Evolutionary conservation across 441 rosid genomes (phyloP).

Genomic region (Corymbia calophylla): DNA sequence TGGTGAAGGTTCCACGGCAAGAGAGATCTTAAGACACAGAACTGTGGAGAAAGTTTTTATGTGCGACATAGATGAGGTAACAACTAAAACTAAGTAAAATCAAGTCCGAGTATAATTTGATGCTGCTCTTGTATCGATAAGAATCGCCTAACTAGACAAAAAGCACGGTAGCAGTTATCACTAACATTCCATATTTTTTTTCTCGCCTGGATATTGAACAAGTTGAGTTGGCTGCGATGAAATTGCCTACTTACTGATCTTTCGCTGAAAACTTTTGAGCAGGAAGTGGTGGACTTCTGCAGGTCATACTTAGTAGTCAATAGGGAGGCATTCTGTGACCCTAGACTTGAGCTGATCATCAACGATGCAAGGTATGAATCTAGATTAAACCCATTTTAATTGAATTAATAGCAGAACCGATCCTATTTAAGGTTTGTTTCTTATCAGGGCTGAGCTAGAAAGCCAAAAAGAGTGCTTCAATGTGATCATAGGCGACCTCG

Average conservation of each 20-base stretch:
- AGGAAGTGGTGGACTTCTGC: constrained; percentile 70
- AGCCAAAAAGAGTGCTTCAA: constrained; percentile 31
- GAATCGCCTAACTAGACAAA: not conserved
- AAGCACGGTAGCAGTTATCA: not conserved
- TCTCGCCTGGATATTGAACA: too few relatives aligned
- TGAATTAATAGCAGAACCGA: not conserved
- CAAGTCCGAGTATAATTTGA: not conserved
- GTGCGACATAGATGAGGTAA: constrained; percentile 68
- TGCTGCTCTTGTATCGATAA: not conserved
- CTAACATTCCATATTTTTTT: not conserved
- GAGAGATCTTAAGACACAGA: constrained; percentile 48
- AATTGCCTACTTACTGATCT: not conserved
- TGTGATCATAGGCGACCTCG: constrained; percentile 58
- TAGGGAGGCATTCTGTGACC: constrained; percentile 44
- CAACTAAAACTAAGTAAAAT: not conserved
- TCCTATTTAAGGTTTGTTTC: not conserved
- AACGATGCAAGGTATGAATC: constrained; percentile 46
- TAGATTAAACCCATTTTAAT: not conserved
- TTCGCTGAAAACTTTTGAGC: not conserved
- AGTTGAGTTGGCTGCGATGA: not conserved
- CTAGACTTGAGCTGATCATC: constrained; percentile 41
- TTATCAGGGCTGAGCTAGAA: constrained; percentile 39
- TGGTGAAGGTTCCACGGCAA: constrained; percentile 68
- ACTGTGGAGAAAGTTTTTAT: constrained; percentile 39
- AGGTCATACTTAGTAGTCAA: constrained; percentile 37